Base-by-base conservation (phyloP, 306 rosid genomes). In the Corylus heterophylla region DNA sequence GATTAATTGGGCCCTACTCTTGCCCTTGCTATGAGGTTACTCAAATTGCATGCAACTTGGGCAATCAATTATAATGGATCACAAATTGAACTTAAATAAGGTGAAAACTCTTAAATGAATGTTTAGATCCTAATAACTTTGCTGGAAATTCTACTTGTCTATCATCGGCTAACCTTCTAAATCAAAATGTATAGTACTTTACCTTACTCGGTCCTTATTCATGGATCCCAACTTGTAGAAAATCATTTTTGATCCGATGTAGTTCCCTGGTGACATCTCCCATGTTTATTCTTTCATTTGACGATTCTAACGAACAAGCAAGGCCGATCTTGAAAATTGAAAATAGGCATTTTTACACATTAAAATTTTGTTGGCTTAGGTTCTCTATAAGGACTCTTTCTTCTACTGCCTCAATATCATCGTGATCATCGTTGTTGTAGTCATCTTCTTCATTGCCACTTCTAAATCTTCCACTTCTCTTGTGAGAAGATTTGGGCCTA, bases 231-330 rank as follows among this genome's bases (percentile, higher is more conserved):
- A 45, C 3, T 11, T 39, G 4, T 51, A 1, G 5, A 16, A 69
- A 79, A 47, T 63, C 74, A 63, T 55, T 62, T 71, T 58, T 77
- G 0, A 76, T 79, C 17, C 5, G 75, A 20, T 77, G 49, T 48
- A 87, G 78, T n/a, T 77, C 72, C 55, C 12, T 84, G 6, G 5
- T 67, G 74, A 77, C 79, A 70, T 76, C 77, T 64, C 8, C 50
- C 84, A 85, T 83, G 3, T 59, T 78, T 71, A 73, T 78, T 74
- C 84, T 85, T 18, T 78, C 76, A 25, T 56, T 80, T 2, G 86
- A 78, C 3, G 77, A 78, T 42, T 75, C 81, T 12, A n/a, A 61
- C 0, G 87, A 74, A 56, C 86, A 85, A 1, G 83, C 79, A 22
- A 88, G 78, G 12, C 87, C 84, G 22, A 83, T 7, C 0, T 45